Conservation (phyloP, 108 stramenopile species). For the Conticribra guillardii region DNA sequence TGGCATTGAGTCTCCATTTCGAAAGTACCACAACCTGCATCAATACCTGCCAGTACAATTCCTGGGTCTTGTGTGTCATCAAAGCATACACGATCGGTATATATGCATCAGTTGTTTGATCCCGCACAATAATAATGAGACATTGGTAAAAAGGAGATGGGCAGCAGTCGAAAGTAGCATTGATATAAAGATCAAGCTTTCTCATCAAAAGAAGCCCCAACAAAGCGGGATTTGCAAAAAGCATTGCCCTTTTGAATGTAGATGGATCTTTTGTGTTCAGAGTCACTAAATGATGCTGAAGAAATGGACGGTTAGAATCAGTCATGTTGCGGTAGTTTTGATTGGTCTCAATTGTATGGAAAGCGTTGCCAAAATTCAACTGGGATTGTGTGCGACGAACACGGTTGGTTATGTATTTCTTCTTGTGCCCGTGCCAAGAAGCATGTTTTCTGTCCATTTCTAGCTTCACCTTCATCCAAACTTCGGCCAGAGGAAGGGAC, state of each 20-base stretch:
- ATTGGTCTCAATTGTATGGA: neutral
- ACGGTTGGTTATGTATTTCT: neutral
- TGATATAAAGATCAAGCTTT: slow-evolving; percentile 6
- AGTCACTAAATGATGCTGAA: neutral
- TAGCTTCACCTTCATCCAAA: neutral
- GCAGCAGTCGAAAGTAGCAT: slow-evolving; percentile 11
- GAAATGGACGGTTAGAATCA: neutral
- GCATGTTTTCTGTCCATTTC: slow-evolving; percentile 6
- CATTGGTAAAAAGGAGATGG: slow-evolving; percentile 23
- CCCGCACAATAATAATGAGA: slow-evolving; percentile 14
- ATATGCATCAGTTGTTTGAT: slow-evolving; percentile 1
- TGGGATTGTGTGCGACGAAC: neutral
- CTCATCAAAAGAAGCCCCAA: neutral
- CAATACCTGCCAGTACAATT: slow-evolving; percentile 8
- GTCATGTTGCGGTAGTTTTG: neutral
- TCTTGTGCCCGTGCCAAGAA: neutral
- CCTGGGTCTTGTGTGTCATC: slow-evolving; percentile 17
- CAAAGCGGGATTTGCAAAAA: slow-evolving; percentile 8
- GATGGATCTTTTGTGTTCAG: neutral
- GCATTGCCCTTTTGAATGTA: too few species aligned
- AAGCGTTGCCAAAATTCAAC: neutral
- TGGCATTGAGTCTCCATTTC: slow-evolving; percentile 1
- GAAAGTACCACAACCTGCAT: neutral
- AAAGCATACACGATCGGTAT: slow-evolving; percentile 21
- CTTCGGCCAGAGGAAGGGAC: neutral